Evolutionary conservation across 768 basidiomycete species (phyloP).

Genomic region (Boletus rufocinnamomeus): DNA sequence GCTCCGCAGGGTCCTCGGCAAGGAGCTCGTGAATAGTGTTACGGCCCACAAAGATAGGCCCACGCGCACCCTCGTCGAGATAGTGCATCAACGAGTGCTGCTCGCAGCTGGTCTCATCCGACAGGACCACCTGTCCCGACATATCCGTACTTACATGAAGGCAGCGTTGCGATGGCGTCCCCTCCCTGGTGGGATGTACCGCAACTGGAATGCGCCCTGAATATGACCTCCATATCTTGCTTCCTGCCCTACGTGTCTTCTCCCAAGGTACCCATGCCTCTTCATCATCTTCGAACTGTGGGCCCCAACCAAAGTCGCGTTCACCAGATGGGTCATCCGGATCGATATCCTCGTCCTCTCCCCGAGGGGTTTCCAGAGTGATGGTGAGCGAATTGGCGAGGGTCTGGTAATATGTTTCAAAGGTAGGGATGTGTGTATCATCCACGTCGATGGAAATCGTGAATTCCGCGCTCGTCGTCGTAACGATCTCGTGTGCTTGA

Average conservation of each 20-base stretch:
- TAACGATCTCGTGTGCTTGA: no score
- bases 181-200: conserved; percentile 1
- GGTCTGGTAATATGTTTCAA: no score
- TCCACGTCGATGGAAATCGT: no score
- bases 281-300: no score
- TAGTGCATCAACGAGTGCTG: conserved; percentile 15
- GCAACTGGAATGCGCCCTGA: not conserved
- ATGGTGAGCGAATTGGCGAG: no score
- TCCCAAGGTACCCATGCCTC: conserved; percentile 27
- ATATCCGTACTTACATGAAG: not conserved
- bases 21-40: not conserved
- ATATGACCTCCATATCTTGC: not conserved
- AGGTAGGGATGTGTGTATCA: no score
- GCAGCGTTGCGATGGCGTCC: not conserved
- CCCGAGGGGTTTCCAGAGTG: no score
- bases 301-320: not conserved
- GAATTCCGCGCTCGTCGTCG: no score
- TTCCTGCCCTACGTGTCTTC: not conserved
- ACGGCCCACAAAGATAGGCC: conserved; percentile 21
- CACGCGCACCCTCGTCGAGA: conserved; percentile 20
- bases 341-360: not conserved
- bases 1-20: conserved; percentile 6
- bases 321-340: conserved; percentile 6
- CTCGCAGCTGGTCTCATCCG: not conserved
- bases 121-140: conserved; percentile 9